Conservation (phyloP, 1,284 basidiomycete species). For the Ceratobasidium theobromae region DNA sequence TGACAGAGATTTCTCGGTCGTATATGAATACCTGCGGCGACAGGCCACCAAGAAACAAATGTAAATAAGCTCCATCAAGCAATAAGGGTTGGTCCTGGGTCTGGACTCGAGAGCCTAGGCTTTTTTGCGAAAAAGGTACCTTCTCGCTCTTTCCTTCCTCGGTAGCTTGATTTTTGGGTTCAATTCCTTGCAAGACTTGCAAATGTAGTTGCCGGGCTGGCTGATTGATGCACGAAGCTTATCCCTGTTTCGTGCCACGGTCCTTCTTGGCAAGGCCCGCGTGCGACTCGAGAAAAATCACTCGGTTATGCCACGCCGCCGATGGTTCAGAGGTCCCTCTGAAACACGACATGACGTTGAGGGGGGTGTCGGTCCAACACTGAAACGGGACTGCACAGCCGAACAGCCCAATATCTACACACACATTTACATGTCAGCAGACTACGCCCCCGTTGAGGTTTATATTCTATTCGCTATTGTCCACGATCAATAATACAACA, state of each 20-base stretch:
- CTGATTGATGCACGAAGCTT: neutral
- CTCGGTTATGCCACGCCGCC: neutral
- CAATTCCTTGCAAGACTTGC: too few species aligned
- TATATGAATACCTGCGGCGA: slow-evolving; percentile 62
- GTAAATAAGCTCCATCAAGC: slow-evolving; percentile 13
- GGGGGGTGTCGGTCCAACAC: neutral
- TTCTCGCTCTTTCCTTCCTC: neutral
- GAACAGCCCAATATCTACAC: neutral
- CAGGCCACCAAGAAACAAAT: slow-evolving; percentile 8
- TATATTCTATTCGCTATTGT: too few species aligned
- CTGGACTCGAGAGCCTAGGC: slow-evolving; percentile 8
- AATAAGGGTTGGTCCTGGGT: neutral
- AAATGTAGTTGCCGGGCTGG: too few species aligned
- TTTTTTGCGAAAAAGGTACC: neutral
- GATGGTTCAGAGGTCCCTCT: too few species aligned
- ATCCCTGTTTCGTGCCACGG: too few species aligned
- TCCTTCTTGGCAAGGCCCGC: too few species aligned
- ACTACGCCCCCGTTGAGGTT: too few species aligned
- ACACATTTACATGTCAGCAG: neutral
- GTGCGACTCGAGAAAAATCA: too few species aligned
- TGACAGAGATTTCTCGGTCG: slow-evolving; percentile 75
- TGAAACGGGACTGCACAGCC: neutral
- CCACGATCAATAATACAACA: too few species aligned
- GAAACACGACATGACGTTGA: neutral
- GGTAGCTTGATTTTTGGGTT: neutral